Evolutionary conservation across 2,329 filamentous ascomycete species (phyloP).

Genomic region (Zymoseptoria crescenta): DNA sequence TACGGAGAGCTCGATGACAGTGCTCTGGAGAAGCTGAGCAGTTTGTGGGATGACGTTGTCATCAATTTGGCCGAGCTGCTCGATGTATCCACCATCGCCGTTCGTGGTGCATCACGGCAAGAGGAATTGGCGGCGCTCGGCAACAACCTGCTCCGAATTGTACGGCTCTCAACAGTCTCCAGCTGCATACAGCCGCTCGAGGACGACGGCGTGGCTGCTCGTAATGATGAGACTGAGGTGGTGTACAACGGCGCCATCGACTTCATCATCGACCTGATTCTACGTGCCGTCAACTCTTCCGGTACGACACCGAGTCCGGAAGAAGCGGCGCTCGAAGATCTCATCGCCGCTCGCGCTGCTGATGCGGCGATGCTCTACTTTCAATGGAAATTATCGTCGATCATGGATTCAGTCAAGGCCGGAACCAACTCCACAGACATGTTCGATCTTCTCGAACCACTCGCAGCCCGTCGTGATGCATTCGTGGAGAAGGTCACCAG

Average conservation of each 20-base stretch:
- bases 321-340: slow-evolving; percentile 69
- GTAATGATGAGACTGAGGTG: slow-evolving; percentile 11
- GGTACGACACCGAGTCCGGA: slow-evolving; percentile 55
- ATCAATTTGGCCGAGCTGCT: slow-evolving; percentile 62
- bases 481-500: slow-evolving; percentile 43
- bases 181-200: slow-evolving; percentile 73
- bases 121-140: slow-evolving; percentile 30
- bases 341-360: slow-evolving; percentile 67
- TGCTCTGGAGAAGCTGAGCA: slow-evolving; percentile 69
- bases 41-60: slow-evolving; percentile 78
- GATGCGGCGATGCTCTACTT: slow-evolving; percentile 80
- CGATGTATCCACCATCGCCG: slow-evolving; percentile 62
- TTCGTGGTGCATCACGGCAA: slow-evolving; percentile 56
- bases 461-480: slow-evolving; percentile 44
- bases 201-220: slow-evolving; percentile 38
- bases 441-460: slow-evolving; percentile 51
- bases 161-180: slow-evolving; percentile 36
- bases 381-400: slow-evolving; percentile 61
- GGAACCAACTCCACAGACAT: slow-evolving; percentile 44
- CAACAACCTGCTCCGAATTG: slow-evolving; percentile 28
- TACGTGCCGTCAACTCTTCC: slow-evolving; percentile 60
- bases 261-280: slow-evolving; percentile 63
- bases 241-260: slow-evolving; percentile 46
- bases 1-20: slow-evolving; percentile 85
- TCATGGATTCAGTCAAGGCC: slow-evolving; percentile 44